Evolutionary conservation across 345 rosid species (phyloP), one percentile per base, ranked within the genome.

Genomic region (Durio zibethinus): DNA sequence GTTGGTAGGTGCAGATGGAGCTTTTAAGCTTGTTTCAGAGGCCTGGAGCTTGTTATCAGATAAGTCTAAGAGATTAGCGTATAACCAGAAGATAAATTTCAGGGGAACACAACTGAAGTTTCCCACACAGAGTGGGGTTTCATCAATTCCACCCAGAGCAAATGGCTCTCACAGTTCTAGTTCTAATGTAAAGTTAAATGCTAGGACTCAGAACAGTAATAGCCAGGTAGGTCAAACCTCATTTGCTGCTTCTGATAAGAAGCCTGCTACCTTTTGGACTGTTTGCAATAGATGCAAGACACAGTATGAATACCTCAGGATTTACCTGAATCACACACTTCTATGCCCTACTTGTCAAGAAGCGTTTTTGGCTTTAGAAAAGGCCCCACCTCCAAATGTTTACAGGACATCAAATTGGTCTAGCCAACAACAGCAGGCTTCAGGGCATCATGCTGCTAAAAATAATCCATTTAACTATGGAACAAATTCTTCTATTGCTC

Each of bases 31-130:
- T 80, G 85, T 92, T 73, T 84, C 86, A 0, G 89, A 91, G 83
- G 95, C 97, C 70, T 93, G 98, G 98, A 85, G 83, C 82, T 81
- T 91, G 74, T 80, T 96, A 21, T 90, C 98, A 8, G 91, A 93
- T 78, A 87, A 86, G 86, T 69, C 79, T 36, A 89, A 78, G 86
- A 90, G 98, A 82, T 18, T 77, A 25, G 86, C 87, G 10, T 95
- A 93, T 80, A 90, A 93, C 83, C 76, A 83, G 64, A 91, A 78
- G 83, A 83, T 90, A 82, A 88, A 84, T 77, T 71, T 80, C 6
- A 73, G 76, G 70, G 86, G 77, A 64, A 57, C 45, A 45, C 89
- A 71, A 52, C 86, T 74, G 53, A 83, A 82, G 62, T 76, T 60
- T 77, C 70, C 81, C 10, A 57, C 77, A 27, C 87, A 82, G 43